Evolutionary conservation across 169 alveolate genomes (phyloP).

Genomic region (Haemoproteus tartakovskyi): DNA sequence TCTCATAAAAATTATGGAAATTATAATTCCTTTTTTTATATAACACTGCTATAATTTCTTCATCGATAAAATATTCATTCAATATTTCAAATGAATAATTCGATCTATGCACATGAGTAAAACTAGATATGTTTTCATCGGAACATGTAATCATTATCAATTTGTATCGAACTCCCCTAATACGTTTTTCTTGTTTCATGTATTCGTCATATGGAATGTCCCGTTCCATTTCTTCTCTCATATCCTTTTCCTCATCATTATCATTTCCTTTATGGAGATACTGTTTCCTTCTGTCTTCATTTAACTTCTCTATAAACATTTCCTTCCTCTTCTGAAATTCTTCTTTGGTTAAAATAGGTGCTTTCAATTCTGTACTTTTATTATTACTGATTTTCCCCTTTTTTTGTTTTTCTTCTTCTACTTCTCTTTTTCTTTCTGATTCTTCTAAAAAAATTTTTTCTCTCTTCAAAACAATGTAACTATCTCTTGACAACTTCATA

Average conservation of each 20-base stretch:
- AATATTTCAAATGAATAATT: conserved; percentile 19
- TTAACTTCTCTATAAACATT: background rate
- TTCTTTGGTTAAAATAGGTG: background rate
- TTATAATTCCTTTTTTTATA: conserved; percentile 46
- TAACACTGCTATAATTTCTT: conserved; percentile 29
- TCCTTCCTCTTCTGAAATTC: background rate
- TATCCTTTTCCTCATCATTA: background rate
- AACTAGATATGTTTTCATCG: conserved; percentile 4
- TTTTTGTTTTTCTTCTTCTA: background rate
- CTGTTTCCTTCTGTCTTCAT: background rate
- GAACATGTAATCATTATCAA: conserved; percentile 27
- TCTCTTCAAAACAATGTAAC: conserved; percentile 20
- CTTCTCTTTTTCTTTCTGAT: background rate
- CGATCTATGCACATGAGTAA: background rate
- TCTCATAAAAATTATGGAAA: conserved; percentile 47
- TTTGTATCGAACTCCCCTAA: conserved; percentile 2
- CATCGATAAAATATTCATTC: conserved; percentile 53
- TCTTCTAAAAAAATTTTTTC: conserved; percentile 7
- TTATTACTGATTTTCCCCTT: too few species aligned
- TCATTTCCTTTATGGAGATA: too few species aligned
- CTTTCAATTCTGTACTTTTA: background rate
- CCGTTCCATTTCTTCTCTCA: background rate
- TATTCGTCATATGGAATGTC: background rate
- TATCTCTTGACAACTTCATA: conserved; percentile 24
- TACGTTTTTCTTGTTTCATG: background rate